Percentiles rank a stretch among this genome's conserved stretches.
Conservation (phyloP, 2,329 filamentous ascomycete species). For the Sarocladium strictum region DNA sequence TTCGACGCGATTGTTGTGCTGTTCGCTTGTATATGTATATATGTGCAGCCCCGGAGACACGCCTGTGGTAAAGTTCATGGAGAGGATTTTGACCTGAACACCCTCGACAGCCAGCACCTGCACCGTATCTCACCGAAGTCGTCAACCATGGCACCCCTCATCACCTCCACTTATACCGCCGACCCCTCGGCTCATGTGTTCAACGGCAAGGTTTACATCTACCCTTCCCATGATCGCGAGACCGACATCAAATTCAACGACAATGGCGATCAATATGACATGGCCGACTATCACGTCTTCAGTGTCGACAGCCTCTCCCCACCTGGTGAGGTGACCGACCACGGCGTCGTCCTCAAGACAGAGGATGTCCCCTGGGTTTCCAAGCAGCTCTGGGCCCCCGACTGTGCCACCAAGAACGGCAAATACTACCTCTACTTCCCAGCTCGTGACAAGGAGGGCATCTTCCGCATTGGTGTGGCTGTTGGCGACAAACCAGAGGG, state of each 20-base stretch:
- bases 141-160: slow-evolving; percentile 49
- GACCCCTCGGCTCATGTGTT: slow-evolving; percentile 79
- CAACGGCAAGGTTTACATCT: slow-evolving; percentile 69
- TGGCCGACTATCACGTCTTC: slow-evolving; percentile 79
- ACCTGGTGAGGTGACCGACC: slow-evolving; percentile 59
- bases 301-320: slow-evolving; percentile 46
- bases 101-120: background rate
- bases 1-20: background rate
- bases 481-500: slow-evolving; percentile 58
- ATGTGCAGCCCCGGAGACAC: background rate
- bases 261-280: slow-evolving; percentile 82
- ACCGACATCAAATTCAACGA: slow-evolving; percentile 72
- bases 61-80: background rate
- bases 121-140: background rate
- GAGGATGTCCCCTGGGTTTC: slow-evolving; percentile 69
- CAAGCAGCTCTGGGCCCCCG: slow-evolving; percentile 77
- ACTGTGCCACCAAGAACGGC: slow-evolving; percentile 61
- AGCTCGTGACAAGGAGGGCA: slow-evolving; percentile 60
- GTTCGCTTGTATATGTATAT: background rate
- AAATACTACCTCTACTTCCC: slow-evolving; percentile 77
- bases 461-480: slow-evolving; percentile 73
- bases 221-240: slow-evolving; percentile 74
- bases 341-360: slow-evolving; percentile 61
- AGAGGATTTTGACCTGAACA: background rate
- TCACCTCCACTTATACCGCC: slow-evolving; percentile 71